These are phyloP conservation scores for Gryganskiella cystojenkinii DNA, from an alignment of 192 early-diverging fungal genomes.

Conservation along the genomic window DNA sequence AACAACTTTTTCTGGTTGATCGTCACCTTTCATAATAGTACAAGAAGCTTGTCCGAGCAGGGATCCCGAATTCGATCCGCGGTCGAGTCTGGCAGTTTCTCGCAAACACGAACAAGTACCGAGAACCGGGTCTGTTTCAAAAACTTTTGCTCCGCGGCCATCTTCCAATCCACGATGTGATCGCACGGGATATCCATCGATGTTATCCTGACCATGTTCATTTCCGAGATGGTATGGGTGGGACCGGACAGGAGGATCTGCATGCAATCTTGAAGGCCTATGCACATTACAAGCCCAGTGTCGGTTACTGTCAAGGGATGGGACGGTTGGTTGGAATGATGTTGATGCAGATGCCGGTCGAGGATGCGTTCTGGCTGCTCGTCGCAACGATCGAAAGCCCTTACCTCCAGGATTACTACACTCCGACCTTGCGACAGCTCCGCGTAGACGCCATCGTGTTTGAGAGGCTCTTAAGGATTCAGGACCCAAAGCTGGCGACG, in stretches of 20 bases:
- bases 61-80: conserved; percentile 77
- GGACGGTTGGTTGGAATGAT: conserved; percentile 91
- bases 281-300: conserved; percentile 82
- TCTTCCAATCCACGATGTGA: conserved; percentile 85
- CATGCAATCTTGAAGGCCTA: conserved; percentile 86
- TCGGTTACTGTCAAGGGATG: conserved; percentile 99
- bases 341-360: conserved; percentile 85
- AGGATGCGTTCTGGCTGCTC: conserved; percentile 93
- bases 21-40: no score
- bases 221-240: conserved; percentile 73
- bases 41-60: conserved; percentile 75
- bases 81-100: conserved; percentile 78
- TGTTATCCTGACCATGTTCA: conserved; percentile 92
- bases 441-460: conserved; percentile 86
- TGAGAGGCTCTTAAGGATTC: conserved; percentile 75
- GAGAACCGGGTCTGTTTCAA: conserved; percentile 57
- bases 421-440: conserved; percentile 75
- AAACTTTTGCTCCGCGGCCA: conserved; percentile 49
- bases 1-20: no score
- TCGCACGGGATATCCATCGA: conserved; percentile 89
- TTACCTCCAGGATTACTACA: conserved; percentile 82
- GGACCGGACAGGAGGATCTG: conserved; percentile 82
- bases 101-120: conserved; percentile 59
- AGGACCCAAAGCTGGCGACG: conserved; percentile 70
- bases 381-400: conserved; percentile 73